Base-by-base conservation (phyloP, 176 grass and related monocot species). In the Aegilops bicornis region DNA sequence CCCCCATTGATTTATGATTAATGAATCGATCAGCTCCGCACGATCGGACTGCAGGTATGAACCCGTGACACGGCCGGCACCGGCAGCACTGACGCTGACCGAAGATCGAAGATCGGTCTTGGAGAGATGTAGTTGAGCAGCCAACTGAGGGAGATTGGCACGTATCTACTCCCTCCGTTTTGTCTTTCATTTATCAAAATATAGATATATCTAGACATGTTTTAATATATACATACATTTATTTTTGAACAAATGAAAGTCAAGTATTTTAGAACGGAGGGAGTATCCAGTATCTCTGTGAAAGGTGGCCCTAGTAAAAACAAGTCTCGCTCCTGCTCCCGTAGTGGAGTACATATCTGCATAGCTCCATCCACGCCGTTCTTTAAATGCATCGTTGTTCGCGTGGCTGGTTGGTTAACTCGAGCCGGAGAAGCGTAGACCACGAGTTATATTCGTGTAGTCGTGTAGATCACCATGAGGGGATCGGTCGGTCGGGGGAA, bases 381-480 rank as follows among this genome's bases (percentile, higher is more conserved):
- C 4, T 86, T 86, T 81, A 52, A 62, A 36, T 50, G 27, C n/a
- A 36, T 69, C 73, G 32, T 69, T 84, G 37, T 79, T 70, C 50
- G 73, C 80, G 25, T 83, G 86, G 24, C 22, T 17, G 35, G 4
- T 66, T 67, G 25, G 3, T 58, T 76, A 52, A 78, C 52, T 61
- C 20, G 36, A 70, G 25, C 66, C 66, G 52, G 59, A 79, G 39
- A 30, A 61, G 36, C 6, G 32, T 63, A 62, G 17, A 36, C 48
- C 77, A 80, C 52, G 25, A 20, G 22, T 16, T 86, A 15, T 67
- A 86, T 86, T 73, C 77, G 33, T 86, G 9, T 17, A 33, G 76
- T 73, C 77, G 33, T 86, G 9, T 17, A 33, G 76, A 86, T 71
- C 39, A 6, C 63, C 64, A 15, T 20, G 77, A 37, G 25, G 39